Conservation (phyloP, 2,329 filamentous ascomycete species). For the Byssothecium circinans region DNA sequence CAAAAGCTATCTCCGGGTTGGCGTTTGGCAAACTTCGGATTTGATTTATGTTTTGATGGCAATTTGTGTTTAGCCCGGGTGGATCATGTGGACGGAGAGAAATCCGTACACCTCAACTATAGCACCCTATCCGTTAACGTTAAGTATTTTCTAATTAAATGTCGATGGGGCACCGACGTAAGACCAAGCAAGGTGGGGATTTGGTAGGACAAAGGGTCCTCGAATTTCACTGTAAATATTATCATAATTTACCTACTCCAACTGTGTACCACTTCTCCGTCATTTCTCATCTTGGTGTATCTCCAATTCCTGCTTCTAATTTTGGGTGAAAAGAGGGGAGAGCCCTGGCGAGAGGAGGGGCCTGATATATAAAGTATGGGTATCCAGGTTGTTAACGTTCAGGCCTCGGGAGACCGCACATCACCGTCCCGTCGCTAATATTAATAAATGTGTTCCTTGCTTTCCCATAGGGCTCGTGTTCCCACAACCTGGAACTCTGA, state of each 20-base stretch:
- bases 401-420: constrained; percentile 16
- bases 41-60: background rate
- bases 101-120: no score
- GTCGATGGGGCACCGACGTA: background rate
- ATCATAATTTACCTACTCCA: constrained; percentile 25
- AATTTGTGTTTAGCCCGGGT: background rate
- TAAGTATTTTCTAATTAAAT: constrained; percentile 1
- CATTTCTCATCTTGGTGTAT: background rate
- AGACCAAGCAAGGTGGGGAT: background rate
- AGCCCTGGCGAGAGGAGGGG: background rate
- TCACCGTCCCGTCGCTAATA: constrained; percentile 10
- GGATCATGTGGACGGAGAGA: background rate
- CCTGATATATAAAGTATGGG: no score
- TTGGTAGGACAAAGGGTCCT: constrained; percentile 15
- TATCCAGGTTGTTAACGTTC: no score
- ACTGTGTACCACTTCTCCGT: constrained; percentile 1
- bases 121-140: no score
- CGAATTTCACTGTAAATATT: constrained; percentile 19
- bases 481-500: constrained; percentile 15
- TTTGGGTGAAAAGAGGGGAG: background rate
- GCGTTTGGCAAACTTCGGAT: constrained; percentile 1
- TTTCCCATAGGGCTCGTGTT: constrained; percentile 11
- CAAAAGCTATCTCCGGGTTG: constrained; percentile 1
- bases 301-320: background rate
- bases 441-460: background rate